Evolutionary conservation across 2,329 filamentous ascomycete species (phyloP).

Genomic region (Lomentospora prolificans): DNA sequence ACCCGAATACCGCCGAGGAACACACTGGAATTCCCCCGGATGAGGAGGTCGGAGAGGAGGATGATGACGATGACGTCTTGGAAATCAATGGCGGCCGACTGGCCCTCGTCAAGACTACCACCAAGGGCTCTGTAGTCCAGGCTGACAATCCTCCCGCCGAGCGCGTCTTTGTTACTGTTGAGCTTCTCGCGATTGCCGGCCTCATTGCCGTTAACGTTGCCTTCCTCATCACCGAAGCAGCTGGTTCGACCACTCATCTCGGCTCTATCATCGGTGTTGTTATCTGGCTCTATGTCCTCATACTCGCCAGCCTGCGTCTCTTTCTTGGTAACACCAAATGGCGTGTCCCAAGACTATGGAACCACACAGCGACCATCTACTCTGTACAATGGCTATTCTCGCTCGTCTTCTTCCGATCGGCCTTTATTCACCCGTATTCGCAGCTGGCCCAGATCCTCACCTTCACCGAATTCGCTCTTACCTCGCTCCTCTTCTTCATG

Average conservation of each 20-base stretch:
- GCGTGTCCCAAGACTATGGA: constrained; percentile 71
- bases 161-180: constrained; percentile 57
- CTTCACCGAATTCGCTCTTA: constrained; percentile 65
- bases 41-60: constrained; percentile 30
- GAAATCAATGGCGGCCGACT: constrained; percentile 49
- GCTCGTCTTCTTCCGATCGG: constrained; percentile 73
- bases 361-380: constrained; percentile 84
- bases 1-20: constrained; percentile 26
- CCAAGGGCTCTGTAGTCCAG: constrained; percentile 56
- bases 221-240: constrained; percentile 50
- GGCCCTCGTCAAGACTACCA: constrained; percentile 48
- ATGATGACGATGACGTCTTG: constrained; percentile 51
- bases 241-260: constrained; percentile 45
- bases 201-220: constrained; percentile 61
- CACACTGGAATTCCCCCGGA: constrained; percentile 45
- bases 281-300: constrained; percentile 72
- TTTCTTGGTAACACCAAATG: constrained; percentile 54
- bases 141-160: constrained; percentile 70
- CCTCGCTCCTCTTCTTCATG: constrained; percentile 64
- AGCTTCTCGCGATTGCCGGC: constrained; percentile 64
- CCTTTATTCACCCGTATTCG: constrained; percentile 66
- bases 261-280: constrained; percentile 58
- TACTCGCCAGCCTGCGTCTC: constrained; percentile 64
- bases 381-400: constrained; percentile 70
- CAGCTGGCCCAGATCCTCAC: constrained; percentile 51